phyloP scores from a whole-genome alignment of 345 rosid genomes.

The Euphorbia tirucalli region DNA sequence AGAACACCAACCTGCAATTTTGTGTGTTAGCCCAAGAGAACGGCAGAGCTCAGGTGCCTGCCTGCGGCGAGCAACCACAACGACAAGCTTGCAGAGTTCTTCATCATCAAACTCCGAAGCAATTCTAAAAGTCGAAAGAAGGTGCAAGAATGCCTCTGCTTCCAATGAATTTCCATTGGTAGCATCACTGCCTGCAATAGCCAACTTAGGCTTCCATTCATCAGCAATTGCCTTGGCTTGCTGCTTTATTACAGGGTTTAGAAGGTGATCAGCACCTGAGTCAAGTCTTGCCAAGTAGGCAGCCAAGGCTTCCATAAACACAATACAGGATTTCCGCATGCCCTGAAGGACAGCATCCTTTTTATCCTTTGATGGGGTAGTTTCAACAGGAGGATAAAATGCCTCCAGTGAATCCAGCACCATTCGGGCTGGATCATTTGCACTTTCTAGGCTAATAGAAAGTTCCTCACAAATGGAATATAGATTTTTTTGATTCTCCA shows the following conservation, averaged over 20 bases:
- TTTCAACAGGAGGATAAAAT: conserved; percentile 48
- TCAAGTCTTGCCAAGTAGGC: conserved; percentile 48
- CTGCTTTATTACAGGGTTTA: conserved; percentile 55
- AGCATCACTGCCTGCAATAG: conserved; percentile 44
- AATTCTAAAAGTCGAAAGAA: conserved; percentile 62
- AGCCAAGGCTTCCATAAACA: conserved; percentile 54
- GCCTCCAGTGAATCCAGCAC: conserved; percentile 61
- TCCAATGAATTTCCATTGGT: conserved; percentile 56
- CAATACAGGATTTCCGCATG: conserved; percentile 47
- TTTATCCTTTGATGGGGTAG: conserved; percentile 37
- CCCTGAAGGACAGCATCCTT: conserved; percentile 58
- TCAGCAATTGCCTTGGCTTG: conserved; percentile 70
- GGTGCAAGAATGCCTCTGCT: conserved; percentile 63
- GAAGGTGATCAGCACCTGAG: conserved; percentile 50
- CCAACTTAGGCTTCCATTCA: conserved; percentile 63
- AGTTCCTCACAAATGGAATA: conserved; percentile 44
- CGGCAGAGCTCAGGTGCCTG: conserved; percentile 64
- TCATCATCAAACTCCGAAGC: conserved; percentile 63
- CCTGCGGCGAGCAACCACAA: conserved; percentile 47
- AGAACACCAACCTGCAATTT: conserved; percentile 69
- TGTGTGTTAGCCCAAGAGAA: conserved; percentile 56
- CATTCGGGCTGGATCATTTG: conserved; percentile 53
- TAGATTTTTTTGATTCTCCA: conserved; percentile 47
- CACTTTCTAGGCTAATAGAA: conserved; percentile 55
- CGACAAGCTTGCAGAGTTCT: conserved; percentile 66